Conservation (phyloP, 2,329 filamentous ascomycete species). For the Cladorrhinum sp. region DNA sequence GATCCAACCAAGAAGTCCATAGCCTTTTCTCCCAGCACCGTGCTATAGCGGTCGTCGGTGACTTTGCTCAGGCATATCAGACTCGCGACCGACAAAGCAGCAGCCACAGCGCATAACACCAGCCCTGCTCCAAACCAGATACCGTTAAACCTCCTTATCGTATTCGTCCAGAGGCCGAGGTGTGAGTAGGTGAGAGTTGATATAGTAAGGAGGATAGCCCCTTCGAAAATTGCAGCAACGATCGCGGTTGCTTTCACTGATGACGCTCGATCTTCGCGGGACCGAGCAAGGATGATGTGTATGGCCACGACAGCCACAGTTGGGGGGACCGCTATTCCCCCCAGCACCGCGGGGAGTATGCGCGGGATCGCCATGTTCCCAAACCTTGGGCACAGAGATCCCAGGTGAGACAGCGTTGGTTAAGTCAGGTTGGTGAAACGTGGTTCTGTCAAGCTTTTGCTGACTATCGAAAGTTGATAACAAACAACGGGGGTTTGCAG, state of each 20-base stretch:
- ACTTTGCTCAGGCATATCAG: conserved; percentile 41
- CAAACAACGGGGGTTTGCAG: conserved; percentile 2
- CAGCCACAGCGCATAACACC: conserved; percentile 43
- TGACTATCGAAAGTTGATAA: neutral
- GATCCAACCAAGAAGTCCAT: conserved; percentile 42
- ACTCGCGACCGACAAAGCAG: conserved; percentile 43
- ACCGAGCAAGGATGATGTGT: conserved; percentile 40
- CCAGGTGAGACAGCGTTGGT: conserved; percentile 3
- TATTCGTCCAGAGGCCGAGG: conserved; percentile 25
- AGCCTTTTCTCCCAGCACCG: conserved; percentile 34
- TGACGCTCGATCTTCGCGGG: conserved; percentile 30
- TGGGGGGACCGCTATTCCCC: conserved; percentile 37
- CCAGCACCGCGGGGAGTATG: conserved; percentile 37
- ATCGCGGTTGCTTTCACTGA: conserved; percentile 37
- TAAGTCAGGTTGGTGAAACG: neutral
- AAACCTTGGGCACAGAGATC: neutral
- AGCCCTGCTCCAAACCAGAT: conserved; percentile 40
- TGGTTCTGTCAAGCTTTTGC: neutral
- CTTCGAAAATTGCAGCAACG: conserved; percentile 39
- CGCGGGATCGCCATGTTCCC: conserved; percentile 35
- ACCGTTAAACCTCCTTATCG: conserved; percentile 28
- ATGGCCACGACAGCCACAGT: conserved; percentile 41
- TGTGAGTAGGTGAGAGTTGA: conserved; percentile 34
- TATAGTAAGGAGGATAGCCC: conserved; percentile 36
- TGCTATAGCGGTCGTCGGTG: conserved; percentile 29